Evolutionary conservation across 257 asterid species (phyloP), one percentile per base, ranked within the genome.

Genomic region (Capsicum chinense): DNA sequence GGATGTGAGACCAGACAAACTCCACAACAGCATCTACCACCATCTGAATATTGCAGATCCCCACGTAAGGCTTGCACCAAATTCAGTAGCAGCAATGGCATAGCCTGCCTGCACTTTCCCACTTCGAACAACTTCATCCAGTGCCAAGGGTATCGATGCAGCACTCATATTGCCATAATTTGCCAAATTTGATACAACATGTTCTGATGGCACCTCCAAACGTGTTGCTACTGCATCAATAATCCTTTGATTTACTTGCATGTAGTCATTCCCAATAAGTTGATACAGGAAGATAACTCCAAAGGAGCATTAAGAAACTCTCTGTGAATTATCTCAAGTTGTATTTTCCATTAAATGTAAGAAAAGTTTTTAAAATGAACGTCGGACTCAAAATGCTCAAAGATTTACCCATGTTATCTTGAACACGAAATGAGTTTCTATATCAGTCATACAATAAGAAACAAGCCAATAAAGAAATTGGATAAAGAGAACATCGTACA

Each of bases 11-110:
- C 50, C 84, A 52, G 6, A 44, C 8, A 54, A 5, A 37, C 19
- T 48, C 11, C 66, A 80, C 52, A 54, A 14, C 21, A 86, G 44
- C 60, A 63, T 82, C 92, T 92, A 96, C 21, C 95, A 94, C 99
- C 98, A 97, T 89, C 98, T 91, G 59, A 97, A 35, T 62, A 95
- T 93, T 62, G 97, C 97, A 6, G 98, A 97, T 16, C 95, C 98
- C 98, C 99, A 97, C 5, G 98, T 95, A 84, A 95, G 98, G 47
- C 99, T 97, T 58, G 99, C 99, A 71, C 99, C 98, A 79, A 97
- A 94, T 9, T 98, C 99, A 59, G 99, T 97, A 50, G 98, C 83
- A 69, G 99, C 99, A 68, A 97, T 91, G 10, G 91, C 91, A 84
- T 97, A 91, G 9, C 99, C 98, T 3, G 89, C 83, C 85, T 90